Evolutionary conservation across 352 stramenopile species (phyloP).

Genomic region (Ophiocytium majus): DNA sequence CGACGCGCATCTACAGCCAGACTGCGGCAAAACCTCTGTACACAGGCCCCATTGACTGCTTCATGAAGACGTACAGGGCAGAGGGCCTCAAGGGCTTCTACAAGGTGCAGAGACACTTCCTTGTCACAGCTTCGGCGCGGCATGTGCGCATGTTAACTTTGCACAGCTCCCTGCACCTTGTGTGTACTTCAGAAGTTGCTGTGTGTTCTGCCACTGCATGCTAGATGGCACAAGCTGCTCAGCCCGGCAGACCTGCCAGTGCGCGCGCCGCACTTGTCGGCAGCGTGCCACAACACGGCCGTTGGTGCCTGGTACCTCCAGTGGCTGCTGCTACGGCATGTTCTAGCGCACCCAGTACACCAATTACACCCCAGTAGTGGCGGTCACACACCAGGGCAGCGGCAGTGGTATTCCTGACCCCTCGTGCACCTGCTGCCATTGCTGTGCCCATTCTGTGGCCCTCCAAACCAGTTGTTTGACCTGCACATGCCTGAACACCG

Average conservation of each 20-base stretch:
- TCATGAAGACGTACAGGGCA: constrained; percentile 36
- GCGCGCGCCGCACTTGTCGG: not conserved
- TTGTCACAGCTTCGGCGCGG: not conserved
- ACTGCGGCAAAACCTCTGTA: constrained; percentile 32
- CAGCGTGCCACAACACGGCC: not conserved
- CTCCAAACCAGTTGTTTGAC: not conserved
- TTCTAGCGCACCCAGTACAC: too few species aligned
- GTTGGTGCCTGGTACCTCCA: too few species aligned
- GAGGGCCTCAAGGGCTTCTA: constrained; percentile 37
- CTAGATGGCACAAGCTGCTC: not conserved
- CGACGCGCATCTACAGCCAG: constrained; percentile 45
- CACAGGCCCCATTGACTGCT: constrained; percentile 41
- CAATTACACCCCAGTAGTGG: too few species aligned
- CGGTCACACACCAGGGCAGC: too few species aligned
- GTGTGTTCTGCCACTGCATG: not conserved
- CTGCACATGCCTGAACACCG: not conserved
- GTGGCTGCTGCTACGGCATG: too few species aligned
- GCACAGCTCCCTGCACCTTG: not conserved
- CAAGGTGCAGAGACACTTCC: constrained; percentile 27
- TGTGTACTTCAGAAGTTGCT: not conserved
- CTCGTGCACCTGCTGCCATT: not conserved
- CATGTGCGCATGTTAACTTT: not conserved
- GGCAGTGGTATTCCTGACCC: too few species aligned
- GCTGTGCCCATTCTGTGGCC: not conserved
- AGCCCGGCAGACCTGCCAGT: not conserved